phyloP scores from a whole-genome alignment of 2,329 filamentous ascomycete species.

The Cephalotrichum gorgonifer region DNA sequence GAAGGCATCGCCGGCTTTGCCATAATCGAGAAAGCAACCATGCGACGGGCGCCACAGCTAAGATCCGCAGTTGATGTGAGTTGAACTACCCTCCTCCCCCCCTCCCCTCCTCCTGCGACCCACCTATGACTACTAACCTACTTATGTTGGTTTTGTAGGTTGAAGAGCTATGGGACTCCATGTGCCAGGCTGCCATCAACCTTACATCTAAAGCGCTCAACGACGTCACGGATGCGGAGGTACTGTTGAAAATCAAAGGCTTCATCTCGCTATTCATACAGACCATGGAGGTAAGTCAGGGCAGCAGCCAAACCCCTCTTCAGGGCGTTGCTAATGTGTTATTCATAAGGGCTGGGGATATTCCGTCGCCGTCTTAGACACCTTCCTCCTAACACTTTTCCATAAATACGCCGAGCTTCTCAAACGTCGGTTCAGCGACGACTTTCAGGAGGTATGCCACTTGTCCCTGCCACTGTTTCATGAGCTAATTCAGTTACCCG shows the following conservation, averaged over 20 bases:
- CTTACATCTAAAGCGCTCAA: slow-evolving; percentile 72
- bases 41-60: slow-evolving; percentile 75
- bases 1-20: slow-evolving; percentile 95
- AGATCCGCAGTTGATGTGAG: slow-evolving; percentile 72
- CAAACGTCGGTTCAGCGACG: slow-evolving; percentile 84
- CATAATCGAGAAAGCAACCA: slow-evolving; percentile 90
- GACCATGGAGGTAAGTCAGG: slow-evolving; percentile 82
- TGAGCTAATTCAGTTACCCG: neutral
- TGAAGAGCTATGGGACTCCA: slow-evolving; percentile 97
- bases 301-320: neutral
- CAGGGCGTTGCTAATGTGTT: neutral
- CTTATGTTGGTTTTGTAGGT: slow-evolving; percentile 40
- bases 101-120: neutral
- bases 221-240: slow-evolving; percentile 78
- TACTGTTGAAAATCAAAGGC: slow-evolving; percentile 88
- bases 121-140: neutral
- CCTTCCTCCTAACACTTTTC: slow-evolving; percentile 79
- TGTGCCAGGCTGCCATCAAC: slow-evolving; percentile 80
- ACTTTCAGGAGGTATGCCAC: slow-evolving; percentile 73
- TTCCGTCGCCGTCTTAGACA: slow-evolving; percentile 69
- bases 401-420: slow-evolving; percentile 88
- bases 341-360: slow-evolving; percentile 70
- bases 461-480: neutral
- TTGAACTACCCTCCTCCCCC: neutral
- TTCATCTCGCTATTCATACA: slow-evolving; percentile 91